Base-by-base conservation (phyloP, 176 grass and related monocot species). In the Phragmites australis region DNA sequence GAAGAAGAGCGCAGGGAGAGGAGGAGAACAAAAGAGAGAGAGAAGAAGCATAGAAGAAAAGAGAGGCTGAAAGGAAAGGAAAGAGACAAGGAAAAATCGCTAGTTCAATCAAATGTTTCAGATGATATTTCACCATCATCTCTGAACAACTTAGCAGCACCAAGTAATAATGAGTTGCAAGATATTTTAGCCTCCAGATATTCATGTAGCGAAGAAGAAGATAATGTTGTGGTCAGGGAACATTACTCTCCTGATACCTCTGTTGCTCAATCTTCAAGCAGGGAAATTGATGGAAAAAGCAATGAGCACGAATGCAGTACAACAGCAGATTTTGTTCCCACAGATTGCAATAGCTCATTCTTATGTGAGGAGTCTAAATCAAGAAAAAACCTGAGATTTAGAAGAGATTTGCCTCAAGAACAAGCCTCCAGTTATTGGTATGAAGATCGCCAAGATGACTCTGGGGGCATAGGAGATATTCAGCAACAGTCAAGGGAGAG, bases 21-120 rank as follows among this genome's bases (percentile, higher is more conserved):
- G 47, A 90, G 88, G 50, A 86, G 88, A 64, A 65, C 70, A 74
- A 97, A 93, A 82, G 93, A 97, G 53, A 83, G 86, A 75, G 93
- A 97, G 74, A 97, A 97, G 81, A 97, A 97, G 77, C 86, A 89
- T 74, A 83, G 93, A 70, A 93, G 90, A 76, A 97, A 97, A 87
- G 88, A 93, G 69, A 91, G 88, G 68, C 34, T 93, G 48, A 93
- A 93, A 87, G 90, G 70, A 80, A 97, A 93, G 79, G 93, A 82
- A 45, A 92, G 69, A 74, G 85, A 88, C 41, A 88, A 76, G 45
- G 91, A 91, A 61, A 84, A 48, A 72, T 86, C 54, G 0, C 52
- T 66, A 70, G 56, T 53, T 70, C 83, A 85, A 67, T 84, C 42
- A 15, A 90, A 93, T 68, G 45, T 81, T 70, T 27, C 43, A 31